These are phyloP conservation scores for Colletotrichum sp. DNA, from an alignment of 2,329 filamentous ascomycete genomes.

Conservation along the genomic window DNA sequence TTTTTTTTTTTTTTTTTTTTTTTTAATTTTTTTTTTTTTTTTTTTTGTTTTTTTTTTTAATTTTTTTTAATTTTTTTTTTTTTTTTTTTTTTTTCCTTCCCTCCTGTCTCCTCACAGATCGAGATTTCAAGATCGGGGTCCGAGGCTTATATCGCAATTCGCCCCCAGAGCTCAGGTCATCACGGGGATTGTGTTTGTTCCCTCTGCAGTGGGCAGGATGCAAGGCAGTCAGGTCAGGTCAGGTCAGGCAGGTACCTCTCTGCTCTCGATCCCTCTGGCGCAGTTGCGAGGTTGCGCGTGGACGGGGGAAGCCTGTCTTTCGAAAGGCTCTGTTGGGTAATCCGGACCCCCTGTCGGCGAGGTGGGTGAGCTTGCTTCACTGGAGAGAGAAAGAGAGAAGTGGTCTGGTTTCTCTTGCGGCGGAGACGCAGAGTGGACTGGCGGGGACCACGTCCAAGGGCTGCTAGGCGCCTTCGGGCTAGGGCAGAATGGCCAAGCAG, in stretches of 20 bases:
- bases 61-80: neutral
- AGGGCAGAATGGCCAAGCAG: constrained; percentile 9
- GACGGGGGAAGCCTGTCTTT: constrained; percentile 17
- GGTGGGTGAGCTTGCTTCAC: neutral
- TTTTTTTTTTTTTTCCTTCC: neutral
- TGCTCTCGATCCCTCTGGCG: neutral
- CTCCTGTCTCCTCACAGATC: neutral
- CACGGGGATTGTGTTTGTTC: neutral
- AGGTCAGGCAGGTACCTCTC: neutral
- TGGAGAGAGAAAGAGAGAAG: neutral
- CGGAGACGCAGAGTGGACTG: constrained; percentile 3
- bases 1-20: neutral
- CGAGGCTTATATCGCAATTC: constrained; percentile 2
- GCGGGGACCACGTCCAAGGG: neutral
- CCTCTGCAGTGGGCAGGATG: neutral
- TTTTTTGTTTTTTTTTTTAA: neutral
- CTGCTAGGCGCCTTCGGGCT: neutral
- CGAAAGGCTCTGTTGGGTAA: constrained; percentile 6
- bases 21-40: neutral
- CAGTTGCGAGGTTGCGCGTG: neutral
- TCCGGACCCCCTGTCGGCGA: constrained; percentile 3
- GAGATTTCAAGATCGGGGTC: constrained; percentile 16
- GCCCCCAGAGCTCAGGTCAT: neutral
- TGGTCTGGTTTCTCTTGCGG: neutral
- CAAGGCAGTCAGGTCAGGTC: neutral